Evolutionary conservation across 2,329 filamentous ascomycete genomes (phyloP), one percentile per base, ranked within the genome.

Genomic region (Venturia aucupariae): DNA sequence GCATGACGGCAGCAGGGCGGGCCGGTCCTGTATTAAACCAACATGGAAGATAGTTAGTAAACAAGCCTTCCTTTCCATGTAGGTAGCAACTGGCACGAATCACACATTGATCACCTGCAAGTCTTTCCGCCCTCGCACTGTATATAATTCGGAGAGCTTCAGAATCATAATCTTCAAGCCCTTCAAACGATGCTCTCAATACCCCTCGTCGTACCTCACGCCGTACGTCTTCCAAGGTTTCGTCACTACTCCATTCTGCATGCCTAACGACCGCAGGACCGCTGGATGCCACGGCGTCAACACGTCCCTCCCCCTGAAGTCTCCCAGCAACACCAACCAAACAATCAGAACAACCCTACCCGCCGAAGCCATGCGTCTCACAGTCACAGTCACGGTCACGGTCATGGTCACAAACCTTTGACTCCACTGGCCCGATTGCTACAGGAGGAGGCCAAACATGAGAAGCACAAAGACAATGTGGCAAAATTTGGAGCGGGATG

Each of bases 401-500:
- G 1, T 7, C 41, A 60, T 22, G 59, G 27, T 19, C 38, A 44
- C 38, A 60, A 41, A 17, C 32, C 86, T 72, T 78, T 83, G 69
- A 82, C 87, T 32, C 81, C 83, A 2, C 85, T 96, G 3, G 84
- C 88, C 11, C 81, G 87, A 1, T 84, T 96, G 13, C 81, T 84
- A 32, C 78, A 85, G 51, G 93, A 97, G 73, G 94, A 97, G 77
- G 83, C 86, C 66, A 83, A 86, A 65, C 82, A 95, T 68, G 84
- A 87, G 64, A 83, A 88, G 10, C 90, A 93, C 59, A 91, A 92
- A 71, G 78, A 85, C 60, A 91, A 93, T 68, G 88, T 97, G 38
- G 85, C 89, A 60, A 90, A 92, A 71, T 97, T 95, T 72, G 94
- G 94, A 66, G 89, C 87, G 68, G 84, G 84, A 55, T 99, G 94